Percentiles rank a stretch among this genome's conserved stretches.
phyloP scores from a whole-genome alignment of 139 green algal genomes.

The Tetradesmus lagerheimii region DNA sequence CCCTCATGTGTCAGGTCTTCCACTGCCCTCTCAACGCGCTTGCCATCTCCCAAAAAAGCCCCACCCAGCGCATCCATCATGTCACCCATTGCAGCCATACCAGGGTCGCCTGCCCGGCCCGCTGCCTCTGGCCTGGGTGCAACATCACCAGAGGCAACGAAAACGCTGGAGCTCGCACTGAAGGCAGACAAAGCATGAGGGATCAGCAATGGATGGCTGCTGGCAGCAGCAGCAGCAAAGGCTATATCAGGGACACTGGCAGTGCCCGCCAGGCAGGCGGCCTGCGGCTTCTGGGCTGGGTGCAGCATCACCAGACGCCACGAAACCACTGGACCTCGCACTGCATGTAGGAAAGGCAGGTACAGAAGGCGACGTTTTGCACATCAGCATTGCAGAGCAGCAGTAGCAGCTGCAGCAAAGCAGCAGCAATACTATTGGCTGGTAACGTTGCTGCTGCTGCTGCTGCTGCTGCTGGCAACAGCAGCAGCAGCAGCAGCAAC shows the following conservation, averaged over 20 bases:
- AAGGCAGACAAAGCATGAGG: too few species aligned
- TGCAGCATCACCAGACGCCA: not conserved
- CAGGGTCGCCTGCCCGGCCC: not conserved
- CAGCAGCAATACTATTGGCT: too few species aligned
- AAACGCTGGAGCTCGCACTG: not conserved
- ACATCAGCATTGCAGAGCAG: not conserved
- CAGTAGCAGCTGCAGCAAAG: not conserved
- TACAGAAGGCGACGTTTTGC: too few species aligned
- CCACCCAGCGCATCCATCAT: not conserved
- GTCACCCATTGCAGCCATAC: not conserved
- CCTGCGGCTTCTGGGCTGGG: not conserved
- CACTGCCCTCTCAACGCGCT: not conserved
- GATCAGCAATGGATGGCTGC: too few species aligned
- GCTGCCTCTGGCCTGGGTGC: not conserved
- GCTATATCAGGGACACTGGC: too few species aligned
- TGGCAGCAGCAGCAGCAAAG: too few species aligned
- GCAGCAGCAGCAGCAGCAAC: too few species aligned
- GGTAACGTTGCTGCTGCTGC: too few species aligned
- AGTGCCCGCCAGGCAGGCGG: too few species aligned
- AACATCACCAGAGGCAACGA: not conserved
- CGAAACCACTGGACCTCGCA: not conserved
- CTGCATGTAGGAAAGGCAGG: too few species aligned
- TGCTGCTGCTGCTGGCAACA: too few species aligned
- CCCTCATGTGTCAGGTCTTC: conserved; percentile 1
- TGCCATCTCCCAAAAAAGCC: conserved; percentile 1